Conservation (phyloP, 768 basidiomycete species). For the Suillus luteus region DNA sequence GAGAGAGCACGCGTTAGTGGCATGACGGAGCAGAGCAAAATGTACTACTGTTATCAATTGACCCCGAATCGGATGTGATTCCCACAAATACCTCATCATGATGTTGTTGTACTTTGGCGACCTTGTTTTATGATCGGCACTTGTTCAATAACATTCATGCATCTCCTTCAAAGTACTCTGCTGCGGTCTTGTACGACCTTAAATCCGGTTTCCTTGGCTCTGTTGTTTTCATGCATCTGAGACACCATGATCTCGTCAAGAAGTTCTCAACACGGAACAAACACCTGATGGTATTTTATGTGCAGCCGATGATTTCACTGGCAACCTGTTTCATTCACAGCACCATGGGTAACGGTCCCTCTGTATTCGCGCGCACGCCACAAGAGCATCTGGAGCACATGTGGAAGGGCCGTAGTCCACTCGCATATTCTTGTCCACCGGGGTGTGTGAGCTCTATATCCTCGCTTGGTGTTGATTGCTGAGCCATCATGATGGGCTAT, state of each 20-base stretch:
- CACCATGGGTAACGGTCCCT: conserved; percentile 11
- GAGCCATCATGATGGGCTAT: not conserved
- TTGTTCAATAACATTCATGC: not conserved
- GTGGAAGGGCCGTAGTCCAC: conserved; percentile 6
- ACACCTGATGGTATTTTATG: not conserved
- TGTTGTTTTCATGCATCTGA: not conserved
- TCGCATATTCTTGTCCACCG: conserved; percentile 6
- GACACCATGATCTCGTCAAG: not conserved
- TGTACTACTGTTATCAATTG: too few relatives aligned
- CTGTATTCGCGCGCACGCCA: conserved; percentile 16
- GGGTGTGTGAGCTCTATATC: conserved; percentile 7
- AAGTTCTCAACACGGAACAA: not conserved
- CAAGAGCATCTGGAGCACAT: conserved; percentile 16
- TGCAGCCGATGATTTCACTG: not conserved
- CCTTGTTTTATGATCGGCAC: not conserved
- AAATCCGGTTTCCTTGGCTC: conserved; percentile 2
- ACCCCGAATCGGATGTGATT: too few relatives aligned
- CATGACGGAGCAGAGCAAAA: too few relatives aligned
- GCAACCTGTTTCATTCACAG: not conserved
- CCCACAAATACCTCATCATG: not conserved
- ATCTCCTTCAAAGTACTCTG: not conserved
- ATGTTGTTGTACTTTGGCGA: conserved; percentile 1
- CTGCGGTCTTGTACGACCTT: not conserved
- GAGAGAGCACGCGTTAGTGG: too few relatives aligned
- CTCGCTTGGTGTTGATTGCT: not conserved